Evolutionary conservation across 352 stramenopile species (phyloP).

Genomic region (Phytopythium sindhum): DNA sequence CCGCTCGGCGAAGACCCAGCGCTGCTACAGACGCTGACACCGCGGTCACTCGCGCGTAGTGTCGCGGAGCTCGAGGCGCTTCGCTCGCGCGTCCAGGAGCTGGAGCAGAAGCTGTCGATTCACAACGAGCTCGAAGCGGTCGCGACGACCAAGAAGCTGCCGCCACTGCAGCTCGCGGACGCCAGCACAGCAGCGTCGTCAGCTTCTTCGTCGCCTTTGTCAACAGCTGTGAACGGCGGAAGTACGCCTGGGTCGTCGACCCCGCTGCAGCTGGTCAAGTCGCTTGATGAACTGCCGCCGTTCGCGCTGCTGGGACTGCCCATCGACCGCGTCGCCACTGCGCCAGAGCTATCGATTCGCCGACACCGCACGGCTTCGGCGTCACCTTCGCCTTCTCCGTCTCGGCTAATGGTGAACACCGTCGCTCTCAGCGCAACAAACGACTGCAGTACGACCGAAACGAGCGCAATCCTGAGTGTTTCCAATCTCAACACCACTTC

Average conservation of each 20-base stretch:
- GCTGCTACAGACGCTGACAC: constrained; percentile 44
- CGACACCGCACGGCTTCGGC: constrained; percentile 1
- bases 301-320: neutral
- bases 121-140: constrained; percentile 31
- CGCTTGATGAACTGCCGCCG: constrained; percentile 4
- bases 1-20: constrained; percentile 43
- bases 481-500: neutral
- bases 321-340: constrained; percentile 6
- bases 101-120: constrained; percentile 51
- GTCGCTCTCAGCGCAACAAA: neutral
- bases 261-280: neutral
- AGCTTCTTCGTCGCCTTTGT: neutral
- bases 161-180: constrained; percentile 22
- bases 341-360: constrained; percentile 10
- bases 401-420: neutral
- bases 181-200: neutral
- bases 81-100: constrained; percentile 39
- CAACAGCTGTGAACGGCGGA: neutral
- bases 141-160: constrained; percentile 38
- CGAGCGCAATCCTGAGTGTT: neutral
- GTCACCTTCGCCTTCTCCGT: neutral
- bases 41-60: constrained; percentile 48
- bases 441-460: neutral
- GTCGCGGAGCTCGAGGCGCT: constrained; percentile 51
- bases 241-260: neutral